Percentiles rank a stretch among this genome's conserved stretches.
Conservation (phyloP, 2,329 filamentous ascomycete species). For the Scleromitrula shiraiana region DNA sequence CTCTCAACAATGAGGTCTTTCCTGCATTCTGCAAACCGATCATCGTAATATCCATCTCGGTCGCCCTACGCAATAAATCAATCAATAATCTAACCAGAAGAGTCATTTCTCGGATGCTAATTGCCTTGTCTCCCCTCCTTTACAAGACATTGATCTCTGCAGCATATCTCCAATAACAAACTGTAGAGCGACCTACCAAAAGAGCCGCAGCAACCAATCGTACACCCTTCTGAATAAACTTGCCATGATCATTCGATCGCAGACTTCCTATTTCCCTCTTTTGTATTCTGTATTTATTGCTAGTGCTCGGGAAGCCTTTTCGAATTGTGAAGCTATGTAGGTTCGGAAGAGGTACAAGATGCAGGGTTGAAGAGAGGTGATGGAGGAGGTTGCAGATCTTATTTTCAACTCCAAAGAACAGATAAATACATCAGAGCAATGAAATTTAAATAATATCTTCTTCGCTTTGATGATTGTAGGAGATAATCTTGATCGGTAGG, state of each 20-base stretch:
- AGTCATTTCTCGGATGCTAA: not conserved
- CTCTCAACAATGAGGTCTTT: constrained; percentile 89
- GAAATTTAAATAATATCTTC: not conserved
- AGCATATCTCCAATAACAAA: not conserved
- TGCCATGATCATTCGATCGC: constrained; percentile 56
- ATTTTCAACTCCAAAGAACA: not conserved
- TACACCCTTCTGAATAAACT: constrained; percentile 90
- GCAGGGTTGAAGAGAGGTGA: not conserved
- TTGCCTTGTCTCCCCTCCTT: not conserved
- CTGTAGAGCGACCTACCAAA: constrained; percentile 63
- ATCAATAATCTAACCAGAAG: not conserved
- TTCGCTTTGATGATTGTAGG: not conserved
- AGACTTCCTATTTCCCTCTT: not conserved
- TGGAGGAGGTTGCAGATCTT: constrained; percentile 4
- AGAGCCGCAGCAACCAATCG: constrained; percentile 95
- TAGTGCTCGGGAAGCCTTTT: not conserved
- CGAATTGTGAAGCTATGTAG: not conserved
- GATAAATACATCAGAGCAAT: not conserved
- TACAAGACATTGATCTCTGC: not conserved
- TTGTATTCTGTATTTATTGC: not conserved
- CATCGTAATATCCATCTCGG: constrained; percentile 99
- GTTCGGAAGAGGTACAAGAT: not conserved
- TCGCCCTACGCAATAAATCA: constrained; percentile 57
- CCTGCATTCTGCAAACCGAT: constrained; percentile 96
- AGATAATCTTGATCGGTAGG: too few relatives aligned